These are phyloP conservation scores for Limnanthes douglasii DNA, from an alignment of 345 rosid species.

Conservation along the genomic window DNA sequence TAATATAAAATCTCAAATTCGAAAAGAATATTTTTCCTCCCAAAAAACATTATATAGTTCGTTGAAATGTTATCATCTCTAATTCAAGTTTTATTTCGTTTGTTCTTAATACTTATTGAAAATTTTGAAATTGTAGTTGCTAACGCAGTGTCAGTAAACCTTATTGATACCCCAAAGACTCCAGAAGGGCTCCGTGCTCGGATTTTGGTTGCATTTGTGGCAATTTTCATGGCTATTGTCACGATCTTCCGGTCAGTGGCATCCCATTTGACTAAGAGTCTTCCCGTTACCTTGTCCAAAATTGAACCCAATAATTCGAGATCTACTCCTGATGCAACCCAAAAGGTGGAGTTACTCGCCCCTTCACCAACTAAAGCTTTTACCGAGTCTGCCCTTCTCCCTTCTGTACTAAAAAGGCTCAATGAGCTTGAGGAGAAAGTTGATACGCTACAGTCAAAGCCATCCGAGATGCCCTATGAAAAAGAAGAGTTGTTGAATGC, in stretches of 20 bases:
- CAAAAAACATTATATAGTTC: not conserved
- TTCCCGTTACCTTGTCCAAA: slow-evolving; percentile 20
- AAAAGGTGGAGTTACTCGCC: slow-evolving; percentile 26
- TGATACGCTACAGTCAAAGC: slow-evolving; percentile 67
- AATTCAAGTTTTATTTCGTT: no score
- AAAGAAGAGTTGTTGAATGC: slow-evolving; percentile 94
- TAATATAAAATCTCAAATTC: no score
- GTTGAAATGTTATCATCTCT: not conserved
- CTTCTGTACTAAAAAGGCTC: slow-evolving; percentile 64
- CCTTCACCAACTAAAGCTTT: slow-evolving; percentile 33
- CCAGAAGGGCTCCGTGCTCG: slow-evolving; percentile 41
- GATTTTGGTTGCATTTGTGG: slow-evolving; percentile 25
- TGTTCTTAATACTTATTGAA: no score
- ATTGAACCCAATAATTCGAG: slow-evolving; percentile 15
- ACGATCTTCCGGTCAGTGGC: slow-evolving; percentile 37
- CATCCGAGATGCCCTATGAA: slow-evolving; percentile 92
- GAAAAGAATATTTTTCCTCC: not conserved
- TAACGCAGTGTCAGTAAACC: slow-evolving; percentile 26
- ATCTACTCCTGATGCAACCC: slow-evolving; percentile 9
- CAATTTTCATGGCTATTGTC: slow-evolving; percentile 46
- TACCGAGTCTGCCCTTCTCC: slow-evolving; percentile 43
- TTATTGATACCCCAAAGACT: slow-evolving; percentile 26
- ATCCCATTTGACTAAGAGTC: slow-evolving; percentile 25
- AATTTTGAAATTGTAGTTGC: slow-evolving; percentile 9
- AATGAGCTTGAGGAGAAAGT: slow-evolving; percentile 89